phyloP scores from a whole-genome alignment of 176 grass and related monocot species.

The Carex kokanica region DNA sequence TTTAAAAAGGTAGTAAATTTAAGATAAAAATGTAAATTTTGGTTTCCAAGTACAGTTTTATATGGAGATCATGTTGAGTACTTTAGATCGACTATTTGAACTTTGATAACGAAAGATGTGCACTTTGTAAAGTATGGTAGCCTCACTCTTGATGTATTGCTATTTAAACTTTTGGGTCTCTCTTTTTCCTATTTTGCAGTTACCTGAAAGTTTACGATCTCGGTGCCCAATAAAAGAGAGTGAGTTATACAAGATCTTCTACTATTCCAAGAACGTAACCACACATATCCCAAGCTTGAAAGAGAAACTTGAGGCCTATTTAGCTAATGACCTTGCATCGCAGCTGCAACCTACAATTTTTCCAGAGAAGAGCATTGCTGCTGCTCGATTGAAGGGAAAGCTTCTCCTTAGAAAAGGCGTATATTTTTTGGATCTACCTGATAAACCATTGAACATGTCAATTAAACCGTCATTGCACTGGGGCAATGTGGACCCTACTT shows the following conservation, averaged over 20 bases:
- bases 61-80: no score
- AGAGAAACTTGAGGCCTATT: constrained; percentile 42
- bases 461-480: constrained; percentile 42
- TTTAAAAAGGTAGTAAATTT: no score
- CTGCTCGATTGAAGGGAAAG: constrained; percentile 62
- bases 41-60: no score
- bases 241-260: constrained; percentile 42
- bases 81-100: no score
- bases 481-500: constrained; percentile 43
- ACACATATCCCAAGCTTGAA: constrained; percentile 35
- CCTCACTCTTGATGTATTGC: neutral
- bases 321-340: constrained; percentile 40
- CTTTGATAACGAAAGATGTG: no score
- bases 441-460: constrained; percentile 23
- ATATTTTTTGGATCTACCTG: constrained; percentile 42
- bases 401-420: constrained; percentile 56
- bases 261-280: constrained; percentile 58
- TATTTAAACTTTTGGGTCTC: neutral
- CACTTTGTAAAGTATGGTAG: no score
- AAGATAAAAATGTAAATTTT: no score
- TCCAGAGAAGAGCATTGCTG: constrained; percentile 36
- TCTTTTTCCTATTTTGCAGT: constrained; percentile 34
- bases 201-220: constrained; percentile 51
- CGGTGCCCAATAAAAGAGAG: constrained; percentile 30
- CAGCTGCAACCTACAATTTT: constrained; percentile 57